These are phyloP conservation scores for Rhynchosporium secalis DNA, from an alignment of 2,329 filamentous ascomycete species.

Conservation along the genomic window DNA sequence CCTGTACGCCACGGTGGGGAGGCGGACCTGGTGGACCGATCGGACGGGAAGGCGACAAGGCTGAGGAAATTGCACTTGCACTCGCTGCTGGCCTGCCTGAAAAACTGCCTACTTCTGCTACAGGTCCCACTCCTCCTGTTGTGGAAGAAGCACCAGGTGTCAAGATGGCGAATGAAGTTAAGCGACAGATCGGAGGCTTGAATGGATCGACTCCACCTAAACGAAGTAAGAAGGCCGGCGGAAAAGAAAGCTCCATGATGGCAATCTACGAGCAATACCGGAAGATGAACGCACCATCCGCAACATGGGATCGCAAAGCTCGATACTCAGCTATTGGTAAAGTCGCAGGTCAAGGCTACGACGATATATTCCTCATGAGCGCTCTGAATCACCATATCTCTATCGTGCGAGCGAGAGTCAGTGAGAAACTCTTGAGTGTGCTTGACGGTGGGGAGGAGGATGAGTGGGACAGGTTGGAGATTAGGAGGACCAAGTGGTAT, in stretches of 20 bases:
- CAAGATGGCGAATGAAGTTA: conserved; percentile 26
- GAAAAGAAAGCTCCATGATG: conserved; percentile 41
- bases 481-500: conserved; percentile 61
- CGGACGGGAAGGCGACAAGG: conserved; percentile 53
- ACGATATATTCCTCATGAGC: conserved; percentile 63
- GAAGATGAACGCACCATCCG: conserved; percentile 57
- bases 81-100: conserved; percentile 3
- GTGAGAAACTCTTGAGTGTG: conserved; percentile 52
- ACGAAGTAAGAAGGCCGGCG: conserved; percentile 25
- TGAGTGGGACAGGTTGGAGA: conserved; percentile 45
- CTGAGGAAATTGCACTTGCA: conserved; percentile 12
- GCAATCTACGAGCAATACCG: conserved; percentile 66
- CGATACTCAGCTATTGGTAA: conserved; percentile 59
- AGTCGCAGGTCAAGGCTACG: conserved; percentile 48
- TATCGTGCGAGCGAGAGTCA: conserved; percentile 59
- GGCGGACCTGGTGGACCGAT: conserved; percentile 63
- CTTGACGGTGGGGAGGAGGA: conserved; percentile 51
- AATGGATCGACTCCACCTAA: conserved; percentile 25
- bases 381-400: conserved; percentile 62
- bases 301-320: conserved; percentile 61
- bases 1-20: conserved; percentile 60
- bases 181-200: conserved; percentile 27
- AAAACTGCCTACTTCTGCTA: conserved; percentile 3
- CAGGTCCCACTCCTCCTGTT: neutral
- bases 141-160: neutral